Conservation (phyloP, 495 filamentous ascomycete genomes). For the Penicillium subrubescens region DNA sequence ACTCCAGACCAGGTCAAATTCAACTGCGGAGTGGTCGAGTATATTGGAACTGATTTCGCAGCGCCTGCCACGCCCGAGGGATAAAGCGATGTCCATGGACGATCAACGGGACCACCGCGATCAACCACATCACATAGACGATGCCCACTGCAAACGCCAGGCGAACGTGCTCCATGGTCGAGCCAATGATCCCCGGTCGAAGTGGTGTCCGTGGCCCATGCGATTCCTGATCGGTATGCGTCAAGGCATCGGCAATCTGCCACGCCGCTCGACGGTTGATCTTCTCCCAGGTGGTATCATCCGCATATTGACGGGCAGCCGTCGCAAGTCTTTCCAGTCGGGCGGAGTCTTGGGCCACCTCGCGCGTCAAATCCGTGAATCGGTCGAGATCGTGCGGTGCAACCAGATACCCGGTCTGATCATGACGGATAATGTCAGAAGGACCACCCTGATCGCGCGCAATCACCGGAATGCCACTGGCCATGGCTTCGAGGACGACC, state of each 20-base stretch:
- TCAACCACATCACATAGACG: slow-evolving; percentile 39
- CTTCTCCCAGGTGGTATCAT: slow-evolving; percentile 64
- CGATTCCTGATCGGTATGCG: slow-evolving; percentile 31
- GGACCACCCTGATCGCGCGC: slow-evolving; percentile 66
- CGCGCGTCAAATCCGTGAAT: slow-evolving; percentile 50
- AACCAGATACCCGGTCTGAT: slow-evolving; percentile 58
- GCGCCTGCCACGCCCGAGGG: slow-evolving; percentile 25
- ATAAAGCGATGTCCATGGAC: slow-evolving; percentile 37
- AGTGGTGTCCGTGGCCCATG: slow-evolving; percentile 4
- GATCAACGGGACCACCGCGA: slow-evolving; percentile 40
- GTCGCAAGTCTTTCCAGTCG: slow-evolving; percentile 40
- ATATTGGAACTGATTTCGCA: slow-evolving; percentile 23
- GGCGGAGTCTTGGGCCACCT: slow-evolving; percentile 39
- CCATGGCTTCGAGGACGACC: slow-evolving; percentile 67
- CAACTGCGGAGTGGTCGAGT: slow-evolving; percentile 13
- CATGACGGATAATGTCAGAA: slow-evolving; percentile 59
- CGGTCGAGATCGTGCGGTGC: slow-evolving; percentile 53
- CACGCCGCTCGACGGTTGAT: slow-evolving; percentile 63
- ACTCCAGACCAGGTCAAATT: neutral
- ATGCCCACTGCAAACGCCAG: slow-evolving; percentile 31
- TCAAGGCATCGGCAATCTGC: slow-evolving; percentile 55
- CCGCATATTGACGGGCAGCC: slow-evolving; percentile 51
- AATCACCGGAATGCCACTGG: slow-evolving; percentile 63
- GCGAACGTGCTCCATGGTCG: slow-evolving; percentile 26
- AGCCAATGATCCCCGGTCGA: slow-evolving; percentile 18